Evolutionary conservation across 441 rosid genomes (phyloP), one percentile per base, ranked within the genome.

Genomic region (Erodium texanum): DNA sequence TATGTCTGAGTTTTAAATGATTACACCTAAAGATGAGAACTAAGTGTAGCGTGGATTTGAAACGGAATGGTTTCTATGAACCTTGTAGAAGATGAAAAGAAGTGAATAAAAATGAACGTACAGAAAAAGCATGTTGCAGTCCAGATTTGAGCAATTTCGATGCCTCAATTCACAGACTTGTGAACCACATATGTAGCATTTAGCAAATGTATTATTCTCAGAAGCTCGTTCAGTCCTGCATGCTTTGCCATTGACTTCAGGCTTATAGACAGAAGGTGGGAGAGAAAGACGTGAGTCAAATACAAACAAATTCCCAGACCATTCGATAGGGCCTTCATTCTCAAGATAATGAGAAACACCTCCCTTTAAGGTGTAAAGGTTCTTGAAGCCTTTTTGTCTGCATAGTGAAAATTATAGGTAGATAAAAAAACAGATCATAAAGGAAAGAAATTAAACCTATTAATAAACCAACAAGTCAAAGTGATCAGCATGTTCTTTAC

Each of bases 211-310:
- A 63, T 79, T 66, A 3, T 71, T 78, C 73, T 76, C 74, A 24
- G 76, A 15, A 23, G 67, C 74, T 43, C 74, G 77, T 58, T 73
- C 71, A 72, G 72, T 66, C 62, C 5, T 67, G 74, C 14, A 38
- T 67, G 73, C 32, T 69, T 77, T 71, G 68, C 70, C 68, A 16
- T 32, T 3, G 43, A 80, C 52, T 41, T 71, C 79, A 61, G 82
- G 75, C 62, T 73, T 81, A 78, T 77, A 90, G 38, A 87, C 76
- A 70, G 86, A 74, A 34, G 98, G 89, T 11, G 96, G 91, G 64
- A 89, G 88, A 68, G 98, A 86, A 65, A 93, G 97, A 62, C 94
- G 94, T 18, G 94, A 83, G 75, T 93, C 98, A 72, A 90, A 90
- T 50, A 89, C 90, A 78, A 90, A 89, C 71, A 93, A 82, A 85